These are phyloP conservation scores for Paramecium sexaurelia DNA, from an alignment of 73 alveolate genomes.

Conservation along the genomic window DNA sequence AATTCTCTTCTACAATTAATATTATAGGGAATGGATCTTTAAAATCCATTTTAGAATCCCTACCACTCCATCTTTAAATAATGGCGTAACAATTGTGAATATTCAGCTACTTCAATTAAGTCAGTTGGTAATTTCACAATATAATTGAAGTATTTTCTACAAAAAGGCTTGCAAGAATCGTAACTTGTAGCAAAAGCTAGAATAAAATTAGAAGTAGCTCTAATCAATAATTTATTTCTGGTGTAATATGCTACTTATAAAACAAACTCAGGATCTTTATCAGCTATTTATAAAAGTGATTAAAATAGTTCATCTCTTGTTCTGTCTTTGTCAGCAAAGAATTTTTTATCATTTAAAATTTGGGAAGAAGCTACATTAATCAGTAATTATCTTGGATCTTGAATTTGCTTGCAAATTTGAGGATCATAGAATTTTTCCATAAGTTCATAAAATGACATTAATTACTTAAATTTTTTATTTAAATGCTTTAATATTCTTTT, in stretches of 20 bases:
- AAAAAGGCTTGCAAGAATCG: constrained; percentile 55
- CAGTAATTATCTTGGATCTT: not conserved
- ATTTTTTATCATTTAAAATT: not conserved
- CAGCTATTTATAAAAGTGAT: constrained; percentile 44
- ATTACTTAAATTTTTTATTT: too few species aligned
- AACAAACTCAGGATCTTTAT: constrained; percentile 70
- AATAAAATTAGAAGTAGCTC: constrained; percentile 71
- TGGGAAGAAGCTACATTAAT: not conserved
- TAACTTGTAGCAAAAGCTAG: constrained; percentile 67
- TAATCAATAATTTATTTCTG: constrained; percentile 69
- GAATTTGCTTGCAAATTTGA: not conserved
- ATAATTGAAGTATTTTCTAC: constrained; percentile 62
- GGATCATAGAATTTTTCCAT: not conserved
- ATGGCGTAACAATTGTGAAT: not conserved
- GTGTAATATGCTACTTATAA: constrained; percentile 64
- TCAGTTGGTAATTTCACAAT: constrained; percentile 69
- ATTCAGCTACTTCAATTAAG: constrained; percentile 62
- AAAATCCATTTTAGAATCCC: not conserved
- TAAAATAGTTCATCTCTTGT: constrained; percentile 36
- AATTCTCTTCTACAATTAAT: not conserved
- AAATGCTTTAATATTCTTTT: too few species aligned
- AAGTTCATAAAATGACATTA: not conserved
- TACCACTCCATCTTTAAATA: not conserved
- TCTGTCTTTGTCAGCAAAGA: not conserved
- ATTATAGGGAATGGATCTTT: not conserved